Evolutionary conservation across 352 stramenopile species (phyloP).

Genomic region (Pythium phragmitis): DNA sequence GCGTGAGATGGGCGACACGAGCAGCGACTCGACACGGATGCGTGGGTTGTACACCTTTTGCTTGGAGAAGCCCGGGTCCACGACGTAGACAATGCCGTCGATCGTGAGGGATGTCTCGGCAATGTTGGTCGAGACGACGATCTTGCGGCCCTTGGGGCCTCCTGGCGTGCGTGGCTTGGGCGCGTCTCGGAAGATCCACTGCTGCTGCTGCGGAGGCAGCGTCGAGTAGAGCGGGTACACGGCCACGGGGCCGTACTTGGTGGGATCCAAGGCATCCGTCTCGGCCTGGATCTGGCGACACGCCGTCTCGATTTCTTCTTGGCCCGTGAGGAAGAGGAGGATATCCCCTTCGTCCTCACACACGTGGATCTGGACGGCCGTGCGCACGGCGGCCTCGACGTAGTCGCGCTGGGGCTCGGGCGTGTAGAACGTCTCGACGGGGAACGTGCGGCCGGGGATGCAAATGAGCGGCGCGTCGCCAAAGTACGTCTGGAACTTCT

Average conservation of each 20-base stretch:
- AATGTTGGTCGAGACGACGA: constrained; percentile 99
- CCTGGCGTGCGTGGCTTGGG: constrained; percentile 86
- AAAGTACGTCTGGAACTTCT: constrained; percentile 97
- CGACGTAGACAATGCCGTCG: constrained; percentile 99
- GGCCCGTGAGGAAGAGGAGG: constrained; percentile 98
- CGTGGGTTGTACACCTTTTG: constrained; percentile 99
- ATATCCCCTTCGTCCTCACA: constrained; percentile 96
- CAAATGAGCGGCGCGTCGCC: constrained; percentile 89
- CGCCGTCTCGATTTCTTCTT: constrained; percentile 94
- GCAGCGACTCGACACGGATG: constrained; percentile 97
- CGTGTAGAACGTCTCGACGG: constrained; percentile 99
- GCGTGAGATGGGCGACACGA: constrained; percentile 97
- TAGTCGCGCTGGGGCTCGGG: constrained; percentile 97
- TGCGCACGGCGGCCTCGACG: constrained; percentile 91
- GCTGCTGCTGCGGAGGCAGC: constrained; percentile 98
- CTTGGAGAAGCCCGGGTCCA: constrained; percentile 99
- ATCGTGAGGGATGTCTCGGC: constrained; percentile 99
- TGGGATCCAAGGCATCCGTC: constrained; percentile 40
- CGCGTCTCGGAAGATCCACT: constrained; percentile 98
- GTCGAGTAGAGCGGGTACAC: constrained; percentile 98
- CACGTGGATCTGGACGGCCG: constrained; percentile 96
- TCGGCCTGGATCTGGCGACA: constrained; percentile 89
- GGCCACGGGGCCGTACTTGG: constrained; percentile 89
- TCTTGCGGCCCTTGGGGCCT: constrained; percentile 65
- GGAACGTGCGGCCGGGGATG: constrained; percentile 97